A percentile compares a stretch with the other conserved stretches of the same genome.
phyloP scores from a whole-genome alignment of 192 early-diverging fungal species.

The Dissophora globulifera region DNA sequence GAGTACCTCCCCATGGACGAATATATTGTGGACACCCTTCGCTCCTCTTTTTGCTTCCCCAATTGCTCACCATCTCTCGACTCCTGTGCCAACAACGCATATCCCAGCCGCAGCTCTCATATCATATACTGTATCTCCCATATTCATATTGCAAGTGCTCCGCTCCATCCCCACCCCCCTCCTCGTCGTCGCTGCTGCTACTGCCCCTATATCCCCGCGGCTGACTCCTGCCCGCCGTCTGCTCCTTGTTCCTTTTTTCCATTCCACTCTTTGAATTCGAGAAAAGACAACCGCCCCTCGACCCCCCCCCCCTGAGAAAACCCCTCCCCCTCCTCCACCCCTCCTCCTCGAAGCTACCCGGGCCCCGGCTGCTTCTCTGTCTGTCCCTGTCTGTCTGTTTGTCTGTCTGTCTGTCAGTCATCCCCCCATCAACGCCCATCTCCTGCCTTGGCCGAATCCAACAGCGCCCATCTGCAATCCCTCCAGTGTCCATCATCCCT shows the following conservation, averaged over 20 bases:
- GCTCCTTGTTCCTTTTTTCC: constrained; percentile 34
- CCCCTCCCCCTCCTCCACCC: too few relatives aligned
- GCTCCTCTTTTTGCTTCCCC: too few relatives aligned
- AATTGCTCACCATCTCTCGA: too few relatives aligned
- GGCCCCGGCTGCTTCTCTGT: background rate
- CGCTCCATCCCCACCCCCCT: background rate
- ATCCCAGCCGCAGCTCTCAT: too few relatives aligned
- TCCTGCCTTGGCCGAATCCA: too few relatives aligned
- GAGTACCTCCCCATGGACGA: too few relatives aligned
- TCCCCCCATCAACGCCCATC: background rate
- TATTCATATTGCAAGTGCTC: too few relatives aligned
- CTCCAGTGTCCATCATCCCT: background rate
- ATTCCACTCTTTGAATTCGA: constrained; percentile 7
- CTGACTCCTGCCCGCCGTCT: background rate
- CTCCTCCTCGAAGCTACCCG: background rate
- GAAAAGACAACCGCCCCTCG: constrained; percentile 34
- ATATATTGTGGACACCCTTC: too few relatives aligned
- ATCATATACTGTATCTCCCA: too few relatives aligned
- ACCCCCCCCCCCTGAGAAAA: background rate
- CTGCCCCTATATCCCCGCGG: background rate
- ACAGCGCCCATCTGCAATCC: too few relatives aligned
- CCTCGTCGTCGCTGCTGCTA: background rate
- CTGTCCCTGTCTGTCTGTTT: background rate
- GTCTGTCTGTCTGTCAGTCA: background rate
- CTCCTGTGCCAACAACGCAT: too few relatives aligned